A percentile compares a stretch with the other conserved stretches of the same genome.
These are phyloP conservation scores for Escovopsis sp. DNA, from an alignment of 2,329 filamentous ascomycete species.

Conservation along the genomic window DNA sequence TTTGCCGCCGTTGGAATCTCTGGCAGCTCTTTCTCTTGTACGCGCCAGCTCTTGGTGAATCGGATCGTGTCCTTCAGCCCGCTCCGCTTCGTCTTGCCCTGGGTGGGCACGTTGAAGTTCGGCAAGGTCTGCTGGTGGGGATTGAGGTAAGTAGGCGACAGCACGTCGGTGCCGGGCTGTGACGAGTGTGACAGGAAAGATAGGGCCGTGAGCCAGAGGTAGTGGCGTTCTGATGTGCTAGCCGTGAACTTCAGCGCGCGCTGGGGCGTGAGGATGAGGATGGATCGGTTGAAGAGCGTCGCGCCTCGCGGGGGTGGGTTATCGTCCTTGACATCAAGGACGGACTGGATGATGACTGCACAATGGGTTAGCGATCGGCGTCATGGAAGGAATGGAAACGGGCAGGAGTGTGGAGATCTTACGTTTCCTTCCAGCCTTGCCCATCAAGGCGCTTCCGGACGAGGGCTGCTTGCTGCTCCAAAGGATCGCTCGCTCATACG, in stretches of 20 bases:
- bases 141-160: constrained; percentile 35
- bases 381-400: not conserved
- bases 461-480: constrained; percentile 98
- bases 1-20: constrained; percentile 22
- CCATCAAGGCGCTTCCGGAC: constrained; percentile 73
- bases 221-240: constrained; percentile 68
- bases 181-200: constrained; percentile 89
- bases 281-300: constrained; percentile 75
- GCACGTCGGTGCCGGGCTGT: constrained; percentile 63
- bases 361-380: constrained; percentile 4
- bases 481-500: constrained; percentile 88
- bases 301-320: constrained; percentile 61
- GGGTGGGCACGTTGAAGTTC: constrained; percentile 34
- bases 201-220: constrained; percentile 84
- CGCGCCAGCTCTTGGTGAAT: constrained; percentile 58
- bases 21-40: constrained; percentile 34
- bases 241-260: constrained; percentile 93
- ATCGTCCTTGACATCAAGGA: constrained; percentile 91
- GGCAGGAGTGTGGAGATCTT: constrained; percentile 28
- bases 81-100: constrained; percentile 31
- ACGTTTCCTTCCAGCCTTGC: constrained; percentile 91
- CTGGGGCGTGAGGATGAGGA: constrained; percentile 85
- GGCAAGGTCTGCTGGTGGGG: constrained; percentile 26
- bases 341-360: constrained; percentile 83
- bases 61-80: constrained; percentile 80